Conservation (phyloP, 495 filamentous ascomycete species). For the Aspergillus homomorphus region DNA sequence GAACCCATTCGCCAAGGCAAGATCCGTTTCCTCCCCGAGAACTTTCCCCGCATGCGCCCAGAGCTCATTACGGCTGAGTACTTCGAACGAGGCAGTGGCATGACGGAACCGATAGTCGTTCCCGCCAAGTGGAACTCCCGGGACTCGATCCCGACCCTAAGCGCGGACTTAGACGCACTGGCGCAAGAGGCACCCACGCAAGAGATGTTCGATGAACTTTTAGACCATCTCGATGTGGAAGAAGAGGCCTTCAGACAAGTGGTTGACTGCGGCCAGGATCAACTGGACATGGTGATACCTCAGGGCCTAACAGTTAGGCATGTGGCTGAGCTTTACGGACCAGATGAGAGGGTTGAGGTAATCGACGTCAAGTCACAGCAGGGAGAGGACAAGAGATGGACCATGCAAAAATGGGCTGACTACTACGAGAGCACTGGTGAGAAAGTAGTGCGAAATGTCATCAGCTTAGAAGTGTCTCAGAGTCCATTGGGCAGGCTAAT, state of each 20-base stretch:
- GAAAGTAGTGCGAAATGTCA: slow-evolving; percentile 70
- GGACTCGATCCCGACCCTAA: slow-evolving; percentile 30
- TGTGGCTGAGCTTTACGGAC: slow-evolving; percentile 65
- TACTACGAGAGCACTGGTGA: slow-evolving; percentile 67
- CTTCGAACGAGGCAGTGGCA: slow-evolving; percentile 64
- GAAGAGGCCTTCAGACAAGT: slow-evolving; percentile 44
- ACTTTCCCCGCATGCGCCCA: slow-evolving; percentile 64
- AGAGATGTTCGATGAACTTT: slow-evolving; percentile 48
- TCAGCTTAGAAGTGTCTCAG: slow-evolving; percentile 71
- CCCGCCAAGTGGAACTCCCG: slow-evolving; percentile 64
- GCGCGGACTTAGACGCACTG: slow-evolving; percentile 31
- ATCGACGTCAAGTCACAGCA: slow-evolving; percentile 77
- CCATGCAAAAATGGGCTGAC: slow-evolving; percentile 68
- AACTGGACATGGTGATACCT: slow-evolving; percentile 72
- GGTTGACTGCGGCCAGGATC: slow-evolving; percentile 61
- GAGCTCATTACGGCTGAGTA: slow-evolving; percentile 65
- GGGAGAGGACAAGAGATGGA: slow-evolving; percentile 66
- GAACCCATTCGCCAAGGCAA: slow-evolving; percentile 66
- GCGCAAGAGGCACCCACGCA: slow-evolving; percentile 37
- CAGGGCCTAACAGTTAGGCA: slow-evolving; percentile 61
- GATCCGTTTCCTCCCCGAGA: slow-evolving; percentile 60
- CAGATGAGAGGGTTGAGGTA: slow-evolving; percentile 63
- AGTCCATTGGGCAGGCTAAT: slow-evolving; percentile 64
- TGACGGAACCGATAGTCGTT: slow-evolving; percentile 69
- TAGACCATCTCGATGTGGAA: slow-evolving; percentile 38